phyloP scores from a whole-genome alignment of 1,284 basidiomycete genomes.

The Pseudozyma flocculosa region DNA sequence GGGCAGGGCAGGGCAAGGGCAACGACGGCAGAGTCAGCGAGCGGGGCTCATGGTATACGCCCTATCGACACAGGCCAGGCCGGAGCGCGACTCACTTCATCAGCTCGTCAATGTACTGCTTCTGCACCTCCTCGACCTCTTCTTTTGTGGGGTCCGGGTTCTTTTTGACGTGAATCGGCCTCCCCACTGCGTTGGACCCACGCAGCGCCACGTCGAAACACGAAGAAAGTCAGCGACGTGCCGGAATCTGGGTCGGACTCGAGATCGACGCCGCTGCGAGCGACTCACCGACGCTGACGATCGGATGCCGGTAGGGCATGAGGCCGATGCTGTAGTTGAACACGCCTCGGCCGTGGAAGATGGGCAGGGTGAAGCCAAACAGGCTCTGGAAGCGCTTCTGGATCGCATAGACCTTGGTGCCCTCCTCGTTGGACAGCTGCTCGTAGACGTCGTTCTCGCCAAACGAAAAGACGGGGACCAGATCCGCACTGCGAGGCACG shows the following conservation, averaged over 20 bases:
- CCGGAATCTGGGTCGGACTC: too few species aligned
- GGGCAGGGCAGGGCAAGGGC: too few species aligned
- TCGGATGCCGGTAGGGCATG: constrained; percentile 89
- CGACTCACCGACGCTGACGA: constrained; percentile 74
- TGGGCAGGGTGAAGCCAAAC: constrained; percentile 94
- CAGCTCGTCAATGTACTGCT: constrained; percentile 79
- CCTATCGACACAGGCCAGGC: too few species aligned
- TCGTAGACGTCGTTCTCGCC: constrained; percentile 99
- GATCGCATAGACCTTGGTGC: constrained; percentile 73
- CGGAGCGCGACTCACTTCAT: constrained; percentile 40
- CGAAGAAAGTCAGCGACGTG: too few species aligned
- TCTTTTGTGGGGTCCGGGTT: constrained; percentile 78
- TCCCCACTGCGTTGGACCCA: constrained; percentile 65
- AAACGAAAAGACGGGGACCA: constrained; percentile 65
- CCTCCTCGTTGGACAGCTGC: constrained; percentile 91
- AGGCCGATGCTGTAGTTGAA: constrained; percentile 72
- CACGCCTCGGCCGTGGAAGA: constrained; percentile 78
- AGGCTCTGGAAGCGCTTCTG: constrained; percentile 59
- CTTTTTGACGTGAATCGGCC: constrained; percentile 78
- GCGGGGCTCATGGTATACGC: too few species aligned
- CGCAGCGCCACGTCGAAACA: too few species aligned
- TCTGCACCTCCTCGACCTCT: constrained; percentile 76
- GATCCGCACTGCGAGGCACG: constrained; percentile 12
- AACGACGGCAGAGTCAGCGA: too few species aligned
- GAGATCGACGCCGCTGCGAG: background rate